Conservation (phyloP, 148 eudicot genomes). For the Euryodendron excelsum region DNA sequence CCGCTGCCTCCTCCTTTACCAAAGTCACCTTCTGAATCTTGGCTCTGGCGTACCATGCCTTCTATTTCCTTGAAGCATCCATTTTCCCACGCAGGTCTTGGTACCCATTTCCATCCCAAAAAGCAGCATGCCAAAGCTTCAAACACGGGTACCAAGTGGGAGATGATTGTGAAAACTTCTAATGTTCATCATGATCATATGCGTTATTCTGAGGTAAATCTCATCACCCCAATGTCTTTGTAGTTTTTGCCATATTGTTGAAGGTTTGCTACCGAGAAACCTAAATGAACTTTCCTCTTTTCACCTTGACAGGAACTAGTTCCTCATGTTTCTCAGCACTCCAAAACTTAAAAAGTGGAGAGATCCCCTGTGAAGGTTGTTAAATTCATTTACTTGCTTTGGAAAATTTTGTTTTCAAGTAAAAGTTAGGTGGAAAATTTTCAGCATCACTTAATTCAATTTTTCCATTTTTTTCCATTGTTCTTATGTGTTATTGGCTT, state of each 20-base stretch:
- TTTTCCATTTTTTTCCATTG: not conserved
- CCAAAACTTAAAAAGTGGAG: constrained; percentile 29
- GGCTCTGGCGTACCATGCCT: constrained; percentile 82
- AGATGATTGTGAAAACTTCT: constrained; percentile 85
- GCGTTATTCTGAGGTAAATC: constrained; percentile 85
- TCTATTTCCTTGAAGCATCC: constrained; percentile 60
- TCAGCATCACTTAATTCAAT: not conserved
- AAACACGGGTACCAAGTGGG: constrained; percentile 65
- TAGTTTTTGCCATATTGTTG: not conserved
- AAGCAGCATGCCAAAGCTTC: constrained; percentile 41
- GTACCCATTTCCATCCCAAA: constrained; percentile 32
- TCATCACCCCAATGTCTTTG: not conserved
- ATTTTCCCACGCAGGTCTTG: constrained; percentile 33
- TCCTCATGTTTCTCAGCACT: constrained; percentile 41
- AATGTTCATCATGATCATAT: constrained; percentile 68
- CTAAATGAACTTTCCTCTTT: not conserved
- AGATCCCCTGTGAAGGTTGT: not conserved
- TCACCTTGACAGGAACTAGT: constrained; percentile 56
- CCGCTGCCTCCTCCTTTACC: constrained; percentile 81
- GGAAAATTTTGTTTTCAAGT: not conserved
- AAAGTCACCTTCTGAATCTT: constrained; percentile 94
- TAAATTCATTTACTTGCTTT: not conserved
- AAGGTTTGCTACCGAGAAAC: not conserved
- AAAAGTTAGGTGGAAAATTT: not conserved
- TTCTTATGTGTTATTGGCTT: not conserved